Evolutionary conservation across 1,139 yeast species (phyloP).

Genomic region (Candida glucosophila): DNA sequence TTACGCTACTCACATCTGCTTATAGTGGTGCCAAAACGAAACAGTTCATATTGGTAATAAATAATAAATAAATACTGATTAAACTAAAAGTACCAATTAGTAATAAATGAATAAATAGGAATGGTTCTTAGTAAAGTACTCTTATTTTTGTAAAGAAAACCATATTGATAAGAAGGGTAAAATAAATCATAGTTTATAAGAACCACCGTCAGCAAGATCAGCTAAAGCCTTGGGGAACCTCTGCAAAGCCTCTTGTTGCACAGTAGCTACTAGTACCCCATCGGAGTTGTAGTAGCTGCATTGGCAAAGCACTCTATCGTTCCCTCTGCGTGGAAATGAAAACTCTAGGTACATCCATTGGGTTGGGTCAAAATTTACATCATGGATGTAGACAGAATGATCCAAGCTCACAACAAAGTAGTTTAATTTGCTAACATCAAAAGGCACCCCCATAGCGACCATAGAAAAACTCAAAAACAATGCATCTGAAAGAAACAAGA

Average conservation of each 20-base stretch:
- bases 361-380: conserved; percentile 25
- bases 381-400: conserved; percentile 31
- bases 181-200: conserved; percentile 10
- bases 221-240: conserved; percentile 17
- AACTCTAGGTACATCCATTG: conserved; percentile 33
- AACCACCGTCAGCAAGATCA: conserved; percentile 11
- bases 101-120: too few relatives aligned
- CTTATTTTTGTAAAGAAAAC: too few relatives aligned
- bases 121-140: too few relatives aligned
- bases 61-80: too few relatives aligned
- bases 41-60: too few relatives aligned
- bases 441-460: conserved; percentile 20
- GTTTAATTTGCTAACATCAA: conserved; percentile 8
- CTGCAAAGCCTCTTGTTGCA: conserved; percentile 31
- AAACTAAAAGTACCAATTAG: too few relatives aligned
- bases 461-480: conserved; percentile 16
- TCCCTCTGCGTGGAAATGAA: conserved; percentile 23
- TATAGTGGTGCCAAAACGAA: too few relatives aligned
- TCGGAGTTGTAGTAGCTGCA: conserved; percentile 21
- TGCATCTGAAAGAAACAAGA: conserved; percentile 14
- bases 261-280: conserved; percentile 21
- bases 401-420: conserved; percentile 36
- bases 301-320: conserved; percentile 25
- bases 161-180: too few relatives aligned
- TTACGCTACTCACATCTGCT: too few relatives aligned